Evolutionary conservation across 495 filamentous ascomycete species (phyloP).

Genomic region (Penicillium cosmopolitanum): DNA sequence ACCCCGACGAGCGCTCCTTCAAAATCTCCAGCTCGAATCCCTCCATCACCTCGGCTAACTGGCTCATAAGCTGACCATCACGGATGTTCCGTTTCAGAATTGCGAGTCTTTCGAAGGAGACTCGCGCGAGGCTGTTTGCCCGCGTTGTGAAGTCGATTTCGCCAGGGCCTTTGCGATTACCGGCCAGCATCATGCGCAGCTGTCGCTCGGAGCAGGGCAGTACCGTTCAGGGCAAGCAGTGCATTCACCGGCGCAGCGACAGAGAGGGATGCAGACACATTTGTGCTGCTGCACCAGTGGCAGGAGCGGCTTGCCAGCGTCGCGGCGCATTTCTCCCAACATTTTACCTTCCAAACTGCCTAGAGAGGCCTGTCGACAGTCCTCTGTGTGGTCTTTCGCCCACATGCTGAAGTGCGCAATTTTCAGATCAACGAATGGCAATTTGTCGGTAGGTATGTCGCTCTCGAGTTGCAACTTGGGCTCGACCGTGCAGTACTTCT

Average conservation of each 20-base stretch:
- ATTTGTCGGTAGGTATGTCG: conserved; percentile 20
- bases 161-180: conserved; percentile 20
- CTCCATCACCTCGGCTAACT: conserved; percentile 26
- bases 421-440: conserved; percentile 33
- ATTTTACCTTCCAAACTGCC: conserved; percentile 37
- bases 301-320: conserved; percentile 24
- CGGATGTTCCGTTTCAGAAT: conserved; percentile 21
- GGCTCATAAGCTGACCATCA: conserved; percentile 21
- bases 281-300: conserved; percentile 33
- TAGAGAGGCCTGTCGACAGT: conserved; percentile 35
- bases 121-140: conserved; percentile 30
- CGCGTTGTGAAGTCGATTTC: conserved; percentile 25
- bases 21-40: conserved; percentile 33
- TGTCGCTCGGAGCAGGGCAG: conserved; percentile 45
- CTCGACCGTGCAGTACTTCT: conserved; percentile 38
- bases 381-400: conserved; percentile 32
- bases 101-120: conserved; percentile 34
- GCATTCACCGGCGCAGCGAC: conserved; percentile 39
- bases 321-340: conserved; percentile 41
- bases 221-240: conserved; percentile 29
- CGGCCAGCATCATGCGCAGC: conserved; percentile 35
- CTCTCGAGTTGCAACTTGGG: conserved; percentile 20
- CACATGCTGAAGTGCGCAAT: conserved; percentile 16
- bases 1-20: conserved; percentile 25
- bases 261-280: conserved; percentile 40